Percentiles rank a stretch among this genome's conserved stretches.
These are phyloP conservation scores for Monosporozyma servazzii DNA, from an alignment of 805 yeast genomes.

Conservation along the genomic window DNA sequence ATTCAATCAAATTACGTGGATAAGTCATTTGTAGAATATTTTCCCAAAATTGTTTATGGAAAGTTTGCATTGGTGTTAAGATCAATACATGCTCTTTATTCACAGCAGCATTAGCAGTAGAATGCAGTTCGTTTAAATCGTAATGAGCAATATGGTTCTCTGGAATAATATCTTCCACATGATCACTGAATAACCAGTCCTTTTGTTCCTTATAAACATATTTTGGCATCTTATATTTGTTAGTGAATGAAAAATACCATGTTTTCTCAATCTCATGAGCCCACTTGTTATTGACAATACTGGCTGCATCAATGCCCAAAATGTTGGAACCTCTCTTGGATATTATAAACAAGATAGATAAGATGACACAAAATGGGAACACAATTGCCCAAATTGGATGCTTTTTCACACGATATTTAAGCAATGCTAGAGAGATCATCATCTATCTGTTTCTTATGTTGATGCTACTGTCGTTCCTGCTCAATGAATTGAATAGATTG, in stretches of 20 bases:
- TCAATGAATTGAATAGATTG: not conserved
- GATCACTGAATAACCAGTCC: conserved; percentile 39
- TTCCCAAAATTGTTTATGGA: conserved; percentile 80
- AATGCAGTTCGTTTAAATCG: conserved; percentile 69
- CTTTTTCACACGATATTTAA: conserved; percentile 23
- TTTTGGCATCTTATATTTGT: conserved; percentile 32
- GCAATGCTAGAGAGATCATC: conserved; percentile 8
- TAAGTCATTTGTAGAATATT: conserved; percentile 67
- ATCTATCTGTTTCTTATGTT: not conserved
- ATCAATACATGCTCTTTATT: conserved; percentile 79
- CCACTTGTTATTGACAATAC: conserved; percentile 28
- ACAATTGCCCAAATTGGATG: conserved; percentile 18
- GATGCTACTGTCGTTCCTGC: not conserved
- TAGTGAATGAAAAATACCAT: conserved; percentile 29
- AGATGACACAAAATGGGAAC: conserved; percentile 17
- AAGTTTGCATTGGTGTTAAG: conserved; percentile 83
- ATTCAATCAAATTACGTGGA: conserved; percentile 75
- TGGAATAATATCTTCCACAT: conserved; percentile 48
- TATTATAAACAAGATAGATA: conserved; percentile 17
- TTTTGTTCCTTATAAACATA: conserved; percentile 37
- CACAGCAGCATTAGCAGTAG: conserved; percentile 61
- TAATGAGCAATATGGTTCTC: conserved; percentile 73
- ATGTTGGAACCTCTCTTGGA: conserved; percentile 16
- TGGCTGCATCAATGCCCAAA: conserved; percentile 18
- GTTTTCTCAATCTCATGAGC: conserved; percentile 30